Conservation (phyloP, 2,329 filamentous ascomycete genomes). For the Pseudogymnoascus sp. region DNA sequence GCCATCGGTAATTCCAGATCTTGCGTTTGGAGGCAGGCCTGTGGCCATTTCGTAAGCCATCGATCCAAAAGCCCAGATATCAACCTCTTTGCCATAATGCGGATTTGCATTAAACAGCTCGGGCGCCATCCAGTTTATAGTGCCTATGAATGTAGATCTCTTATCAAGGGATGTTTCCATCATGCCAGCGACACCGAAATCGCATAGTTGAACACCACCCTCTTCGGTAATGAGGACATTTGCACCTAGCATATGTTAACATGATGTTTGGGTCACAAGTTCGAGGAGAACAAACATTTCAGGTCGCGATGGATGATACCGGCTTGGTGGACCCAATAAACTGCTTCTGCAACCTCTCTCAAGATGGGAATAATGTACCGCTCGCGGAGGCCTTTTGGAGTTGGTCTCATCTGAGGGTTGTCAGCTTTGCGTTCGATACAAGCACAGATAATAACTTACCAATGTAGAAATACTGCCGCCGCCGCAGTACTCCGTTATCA, state of each 20-base stretch:
- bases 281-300: slow-evolving; percentile 42
- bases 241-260: slow-evolving; percentile 37
- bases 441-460: slow-evolving; percentile 40
- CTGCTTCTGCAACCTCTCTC: slow-evolving; percentile 56
- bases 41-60: slow-evolving; percentile 76
- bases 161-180: slow-evolving; percentile 70
- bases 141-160: slow-evolving; percentile 72
- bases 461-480: slow-evolving; percentile 72
- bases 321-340: slow-evolving; percentile 59
- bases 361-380: slow-evolving; percentile 63
- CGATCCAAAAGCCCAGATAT: slow-evolving; percentile 81
- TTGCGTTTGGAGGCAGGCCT: slow-evolving; percentile 63
- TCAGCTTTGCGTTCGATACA: slow-evolving; percentile 26
- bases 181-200: slow-evolving; percentile 76
- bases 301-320: slow-evolving; percentile 65
- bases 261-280: slow-evolving; percentile 1
- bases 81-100: slow-evolving; percentile 63
- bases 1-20: slow-evolving; percentile 38
- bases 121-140: slow-evolving; percentile 79
- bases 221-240: slow-evolving; percentile 74
- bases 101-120: slow-evolving; percentile 61
- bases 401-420: slow-evolving; percentile 49
- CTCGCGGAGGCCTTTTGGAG: slow-evolving; percentile 57
- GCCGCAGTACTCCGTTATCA: slow-evolving; percentile 79
- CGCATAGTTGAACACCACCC: slow-evolving; percentile 71